Conservation (phyloP, 108 stramenopile genomes). For the Hondaea fermentalgiana region DNA sequence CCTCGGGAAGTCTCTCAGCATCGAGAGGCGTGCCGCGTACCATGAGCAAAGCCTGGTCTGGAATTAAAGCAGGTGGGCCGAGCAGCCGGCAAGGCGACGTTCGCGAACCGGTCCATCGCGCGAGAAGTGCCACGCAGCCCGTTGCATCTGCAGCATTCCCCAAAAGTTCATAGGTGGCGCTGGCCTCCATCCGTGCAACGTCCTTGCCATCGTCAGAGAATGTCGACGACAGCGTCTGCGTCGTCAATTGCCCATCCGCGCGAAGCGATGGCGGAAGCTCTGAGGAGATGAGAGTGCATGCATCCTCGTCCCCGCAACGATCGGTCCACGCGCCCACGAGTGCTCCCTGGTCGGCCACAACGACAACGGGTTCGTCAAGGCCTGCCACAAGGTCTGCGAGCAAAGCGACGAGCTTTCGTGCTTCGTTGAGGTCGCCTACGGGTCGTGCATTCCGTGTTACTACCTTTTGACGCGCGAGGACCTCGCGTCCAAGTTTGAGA, state of each 20-base stretch:
- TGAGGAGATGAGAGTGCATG: neutral
- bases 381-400: neutral
- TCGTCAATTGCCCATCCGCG: neutral
- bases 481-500: neutral
- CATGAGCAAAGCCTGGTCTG: neutral
- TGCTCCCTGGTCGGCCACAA: neutral
- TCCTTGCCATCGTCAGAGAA: neutral
- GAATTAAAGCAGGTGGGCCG: neutral
- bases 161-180: neutral
- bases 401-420: neutral
- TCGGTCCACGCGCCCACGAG: neutral
- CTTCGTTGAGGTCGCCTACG: neutral
- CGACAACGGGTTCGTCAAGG: neutral
- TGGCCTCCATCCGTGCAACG: neutral
- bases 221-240: neutral
- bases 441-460: neutral
- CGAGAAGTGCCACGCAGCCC: neutral
- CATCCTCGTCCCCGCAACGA: neutral
- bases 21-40: neutral
- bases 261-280: neutral
- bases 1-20: neutral
- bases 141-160: neutral
- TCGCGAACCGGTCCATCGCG: neutral
- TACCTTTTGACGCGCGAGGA: neutral
- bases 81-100: neutral